phyloP scores from a whole-genome alignment of 352 stramenopile genomes.

The Pythium folliculosum region DNA sequence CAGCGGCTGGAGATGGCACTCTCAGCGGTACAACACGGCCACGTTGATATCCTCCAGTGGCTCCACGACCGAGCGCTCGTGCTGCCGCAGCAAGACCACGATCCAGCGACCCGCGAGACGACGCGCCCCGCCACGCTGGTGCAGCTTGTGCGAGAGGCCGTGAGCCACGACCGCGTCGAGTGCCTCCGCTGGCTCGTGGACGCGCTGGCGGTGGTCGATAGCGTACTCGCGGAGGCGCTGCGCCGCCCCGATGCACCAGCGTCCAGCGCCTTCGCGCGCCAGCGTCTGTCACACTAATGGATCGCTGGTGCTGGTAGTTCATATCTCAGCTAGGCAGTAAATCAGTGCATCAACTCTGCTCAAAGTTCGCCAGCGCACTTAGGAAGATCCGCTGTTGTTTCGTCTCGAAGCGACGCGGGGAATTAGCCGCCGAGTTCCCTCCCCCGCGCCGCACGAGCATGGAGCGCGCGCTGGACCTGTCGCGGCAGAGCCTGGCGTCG shows the following conservation, averaged over 20 bases:
- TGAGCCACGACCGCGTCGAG: neutral
- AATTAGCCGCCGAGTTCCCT: no score
- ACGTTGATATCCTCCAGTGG: neutral
- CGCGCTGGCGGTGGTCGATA: neutral
- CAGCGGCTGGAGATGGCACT: neutral
- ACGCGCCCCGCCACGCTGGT: neutral
- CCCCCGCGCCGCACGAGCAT: slow-evolving; percentile 5
- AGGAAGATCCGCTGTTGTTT: no score
- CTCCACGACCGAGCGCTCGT: neutral
- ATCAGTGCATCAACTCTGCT: no score
- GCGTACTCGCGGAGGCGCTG: neutral
- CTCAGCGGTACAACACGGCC: neutral
- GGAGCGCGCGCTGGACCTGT: slow-evolving; percentile 48
- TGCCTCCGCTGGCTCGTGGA: neutral
- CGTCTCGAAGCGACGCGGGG: no score
- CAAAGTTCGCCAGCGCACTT: no score
- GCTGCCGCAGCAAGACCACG: neutral
- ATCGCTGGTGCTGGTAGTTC: no score
- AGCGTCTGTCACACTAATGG: no score
- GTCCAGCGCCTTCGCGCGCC: neutral
- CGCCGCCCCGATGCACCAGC: neutral
- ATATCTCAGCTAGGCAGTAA: no score
- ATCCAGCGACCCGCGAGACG: neutral
- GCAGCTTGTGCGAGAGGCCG: neutral
- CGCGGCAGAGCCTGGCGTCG: slow-evolving; percentile 46